Base-by-base conservation (phyloP, 352 stramenopile genomes). In the Globisporangium radiosum region DNA sequence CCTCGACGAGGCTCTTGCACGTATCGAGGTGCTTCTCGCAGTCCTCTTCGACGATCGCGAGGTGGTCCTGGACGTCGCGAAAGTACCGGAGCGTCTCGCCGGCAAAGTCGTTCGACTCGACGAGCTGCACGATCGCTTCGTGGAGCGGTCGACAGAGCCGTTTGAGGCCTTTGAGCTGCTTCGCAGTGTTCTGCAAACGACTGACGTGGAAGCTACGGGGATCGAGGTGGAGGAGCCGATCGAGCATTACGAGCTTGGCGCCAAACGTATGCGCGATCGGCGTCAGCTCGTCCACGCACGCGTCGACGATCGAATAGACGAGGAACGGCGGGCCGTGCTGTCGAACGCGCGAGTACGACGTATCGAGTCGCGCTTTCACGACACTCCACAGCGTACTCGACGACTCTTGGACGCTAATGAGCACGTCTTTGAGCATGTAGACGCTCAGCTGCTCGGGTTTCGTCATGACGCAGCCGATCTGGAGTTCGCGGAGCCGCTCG, bases 51-150 rank as follows among this genome's bases (percentile, higher is more conserved):
- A 94, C 76, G 51, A 90, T 86, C 50, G 73, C 77, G 50, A 94
- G 71, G 56, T 94, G 85, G 59, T 95, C 87, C 44, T 94, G 85
- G 36, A 95, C 83, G 48, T 95, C 85, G 17, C 85, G 78, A 42
- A 95, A 81, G 62, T 95, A 95, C 9, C 82, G 70, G 42, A 82
- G 48, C 33, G 85, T 89, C 60, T 92, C 81, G 33, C 74, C 80
- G 6, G 75, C 68, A 43, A 92, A 92, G 56, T 90, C 71, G 33
- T 83, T 73, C 25, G 82, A 88, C 55, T 88, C 76, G 57, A 71
- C 68, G 37, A 92, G 70, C 65, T 90, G 78, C 47, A 78, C 69
- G 47, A 86, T 75, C 62, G 88, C 78, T 66, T 92, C 83, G n/a
- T 75, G 65, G 36, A 90, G 63, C 36, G 81, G 85, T 38, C 87